Evolutionary conservation across 495 filamentous ascomycete genomes (phyloP), one percentile per base, ranked within the genome.

Genomic region (Penicillium odoratum): DNA sequence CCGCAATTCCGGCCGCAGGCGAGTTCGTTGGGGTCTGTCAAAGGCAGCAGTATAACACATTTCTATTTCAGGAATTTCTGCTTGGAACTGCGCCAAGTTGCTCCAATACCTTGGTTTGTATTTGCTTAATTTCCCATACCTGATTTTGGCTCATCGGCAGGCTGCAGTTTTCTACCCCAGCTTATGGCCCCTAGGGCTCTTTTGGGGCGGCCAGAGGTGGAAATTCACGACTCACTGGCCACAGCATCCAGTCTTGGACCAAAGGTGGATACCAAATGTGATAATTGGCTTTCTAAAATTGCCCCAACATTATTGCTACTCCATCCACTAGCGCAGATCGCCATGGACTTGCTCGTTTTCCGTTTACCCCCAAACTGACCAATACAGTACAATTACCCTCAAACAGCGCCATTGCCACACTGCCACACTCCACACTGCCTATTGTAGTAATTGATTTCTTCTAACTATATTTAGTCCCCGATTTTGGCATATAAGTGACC

Each of bases 391-490:
- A 28, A 11, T 40, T 16, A 15, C 47, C 47, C 28, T 4, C 31
- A 51, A 53, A 43, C 36, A 43, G 51, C 25, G 51, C 44, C 36
- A 26, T 53, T 28, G 49, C 49, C 49, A 51, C 49, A 38, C 49
- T 36, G 49, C 48, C 48, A 38, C 49, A 15, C 15, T 18, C 33
- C 1, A 28, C 44, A 28, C 44, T 47, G 44, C 44, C 44, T 11
- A 48, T 16, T 48, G 15, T 15, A 9, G 25, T 7, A n/a, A 48
- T n/a, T 6, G 7, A 31, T 16, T 30, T 48, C 15, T 9, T 15
- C 18, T 8, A 25, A 28, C 51, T 53, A 53, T 53, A 53, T 42
- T 53, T 53, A 38, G 51, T 21, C 51, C 43, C 3, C 0, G 33
- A 40, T 51, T 1, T 4, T 31, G 7, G 0, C 18, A 30, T 47